A percentile compares a stretch with the other conserved stretches of the same genome.
phyloP scores from a whole-genome alignment of 192 early-diverging fungal genomes.

The Umbelopsis ramanniana region DNA sequence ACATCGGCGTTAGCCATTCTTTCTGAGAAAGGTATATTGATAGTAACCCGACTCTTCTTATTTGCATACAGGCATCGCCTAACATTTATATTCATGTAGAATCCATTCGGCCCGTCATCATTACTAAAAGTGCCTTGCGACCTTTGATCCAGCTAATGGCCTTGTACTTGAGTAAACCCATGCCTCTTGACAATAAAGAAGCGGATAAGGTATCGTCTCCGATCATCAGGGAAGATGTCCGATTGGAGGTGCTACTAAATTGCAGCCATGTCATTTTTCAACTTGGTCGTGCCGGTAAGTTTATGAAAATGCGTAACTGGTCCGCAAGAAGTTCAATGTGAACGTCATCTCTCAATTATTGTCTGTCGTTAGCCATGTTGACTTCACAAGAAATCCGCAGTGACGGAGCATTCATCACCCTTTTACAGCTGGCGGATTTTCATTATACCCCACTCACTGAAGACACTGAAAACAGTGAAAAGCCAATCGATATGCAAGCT shows the following conservation, averaged over 20 bases:
- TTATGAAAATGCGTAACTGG: no score
- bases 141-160: conserved; percentile 44
- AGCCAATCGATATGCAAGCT: conserved; percentile 38
- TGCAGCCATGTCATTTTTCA: conserved; percentile 30
- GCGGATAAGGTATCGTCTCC: neutral
- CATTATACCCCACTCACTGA: neutral
- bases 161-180: conserved; percentile 2
- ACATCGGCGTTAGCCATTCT: conserved; percentile 54
- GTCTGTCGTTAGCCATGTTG: conserved; percentile 19
- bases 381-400: conserved; percentile 27
- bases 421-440: conserved; percentile 33
- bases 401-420: conserved; percentile 30
- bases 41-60: neutral
- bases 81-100: conserved; percentile 36
- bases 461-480: conserved; percentile 15
- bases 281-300: conserved; percentile 25
- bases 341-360: no score
- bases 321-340: no score
- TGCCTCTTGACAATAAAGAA: neutral
- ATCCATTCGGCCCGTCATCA: conserved; percentile 48
- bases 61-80: neutral
- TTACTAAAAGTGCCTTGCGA: conserved; percentile 56
- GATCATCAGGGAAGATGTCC: conserved; percentile 3
- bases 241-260: conserved; percentile 28
- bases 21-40: conserved; percentile 49